Percentiles rank a stretch among this genome's conserved stretches.
These are phyloP conservation scores for Lachnellula occidentalis DNA, from an alignment of 2,329 filamentous ascomycete species.

Conservation along the genomic window DNA sequence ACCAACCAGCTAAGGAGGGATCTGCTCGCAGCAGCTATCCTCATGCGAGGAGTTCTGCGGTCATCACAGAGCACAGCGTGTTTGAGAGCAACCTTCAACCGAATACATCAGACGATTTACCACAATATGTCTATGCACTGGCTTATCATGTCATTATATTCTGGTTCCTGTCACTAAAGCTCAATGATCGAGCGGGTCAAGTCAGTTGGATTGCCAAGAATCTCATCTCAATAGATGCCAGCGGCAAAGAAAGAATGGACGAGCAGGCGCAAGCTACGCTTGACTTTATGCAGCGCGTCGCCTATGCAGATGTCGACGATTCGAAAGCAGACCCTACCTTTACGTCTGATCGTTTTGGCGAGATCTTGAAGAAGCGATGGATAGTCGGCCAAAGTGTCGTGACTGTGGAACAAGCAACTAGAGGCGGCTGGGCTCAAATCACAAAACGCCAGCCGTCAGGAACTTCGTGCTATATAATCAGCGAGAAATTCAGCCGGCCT, in stretches of 20 bases:
- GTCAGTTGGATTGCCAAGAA: conserved; percentile 89
- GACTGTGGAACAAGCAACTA: conserved; percentile 65
- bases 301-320: conserved; percentile 80
- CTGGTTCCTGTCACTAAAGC: conserved; percentile 89
- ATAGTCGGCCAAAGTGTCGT: conserved; percentile 69
- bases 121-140: conserved; percentile 88
- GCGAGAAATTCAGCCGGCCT: conserved; percentile 53
- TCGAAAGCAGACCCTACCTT: conserved; percentile 63
- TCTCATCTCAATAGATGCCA: conserved; percentile 69
- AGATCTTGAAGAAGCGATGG: conserved; percentile 63
- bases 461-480: conserved; percentile 47
- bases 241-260: conserved; percentile 71
- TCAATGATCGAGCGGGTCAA: conserved; percentile 75
- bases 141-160: conserved; percentile 95
- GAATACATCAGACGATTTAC: conserved; percentile 64
- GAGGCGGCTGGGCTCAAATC: conserved; percentile 63
- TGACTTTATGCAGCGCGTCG: conserved; percentile 88
- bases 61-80: conserved; percentile 38
- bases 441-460: conserved; percentile 68
- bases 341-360: conserved; percentile 57
- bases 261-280: conserved; percentile 92
- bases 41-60: conserved; percentile 21
- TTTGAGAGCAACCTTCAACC: conserved; percentile 35
- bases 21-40: conserved; percentile 34
- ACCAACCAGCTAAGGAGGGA: conserved; percentile 42